A percentile compares a stretch with the other conserved stretches of the same genome.
phyloP scores from a whole-genome alignment of 1,139 yeast species.

The Pichia terricola region DNA sequence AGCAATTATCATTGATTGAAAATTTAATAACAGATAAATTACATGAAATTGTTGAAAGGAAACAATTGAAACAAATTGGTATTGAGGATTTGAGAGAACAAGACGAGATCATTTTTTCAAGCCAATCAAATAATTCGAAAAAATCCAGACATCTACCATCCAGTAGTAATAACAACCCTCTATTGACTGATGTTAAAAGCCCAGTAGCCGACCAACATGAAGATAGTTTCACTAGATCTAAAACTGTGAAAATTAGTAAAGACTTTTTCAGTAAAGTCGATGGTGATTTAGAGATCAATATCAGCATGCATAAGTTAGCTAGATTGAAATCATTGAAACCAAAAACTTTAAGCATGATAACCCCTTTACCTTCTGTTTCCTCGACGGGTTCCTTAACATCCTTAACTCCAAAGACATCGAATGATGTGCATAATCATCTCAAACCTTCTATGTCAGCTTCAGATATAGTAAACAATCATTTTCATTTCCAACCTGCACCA shows the following conservation, averaged over 20 bases:
- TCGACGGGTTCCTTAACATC: neutral
- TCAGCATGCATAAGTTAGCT: conserved; percentile 7
- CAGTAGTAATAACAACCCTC: conserved; percentile 1
- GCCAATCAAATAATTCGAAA: conserved; percentile 2
- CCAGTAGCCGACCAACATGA: neutral
- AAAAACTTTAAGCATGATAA: conserved; percentile 6
- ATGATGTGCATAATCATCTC: neutral
- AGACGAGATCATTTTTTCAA: conserved; percentile 11
- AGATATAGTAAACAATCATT: neutral
- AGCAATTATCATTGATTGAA: conserved; percentile 15
- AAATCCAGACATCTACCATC: conserved; percentile 5
- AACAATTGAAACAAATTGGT: conserved; percentile 13
- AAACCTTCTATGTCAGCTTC: neutral
- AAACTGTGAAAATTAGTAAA: conserved; percentile 3
- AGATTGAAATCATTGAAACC: conserved; percentile 13
- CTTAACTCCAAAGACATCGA: neutral
- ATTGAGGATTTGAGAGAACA: conserved; percentile 12
- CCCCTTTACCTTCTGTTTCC: no score
- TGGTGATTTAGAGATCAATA: conserved; percentile 9
- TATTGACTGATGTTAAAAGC: conserved; percentile 3
- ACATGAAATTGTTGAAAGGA: conserved; percentile 11
- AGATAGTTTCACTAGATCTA: conserved; percentile 4
- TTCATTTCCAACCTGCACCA: no score
- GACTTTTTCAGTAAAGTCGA: conserved; percentile 14
- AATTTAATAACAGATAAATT: conserved; percentile 10